These are phyloP conservation scores for Scheffersomyces cryptocercus DNA, from an alignment of 1,139 yeast species.

Conservation along the genomic window DNA sequence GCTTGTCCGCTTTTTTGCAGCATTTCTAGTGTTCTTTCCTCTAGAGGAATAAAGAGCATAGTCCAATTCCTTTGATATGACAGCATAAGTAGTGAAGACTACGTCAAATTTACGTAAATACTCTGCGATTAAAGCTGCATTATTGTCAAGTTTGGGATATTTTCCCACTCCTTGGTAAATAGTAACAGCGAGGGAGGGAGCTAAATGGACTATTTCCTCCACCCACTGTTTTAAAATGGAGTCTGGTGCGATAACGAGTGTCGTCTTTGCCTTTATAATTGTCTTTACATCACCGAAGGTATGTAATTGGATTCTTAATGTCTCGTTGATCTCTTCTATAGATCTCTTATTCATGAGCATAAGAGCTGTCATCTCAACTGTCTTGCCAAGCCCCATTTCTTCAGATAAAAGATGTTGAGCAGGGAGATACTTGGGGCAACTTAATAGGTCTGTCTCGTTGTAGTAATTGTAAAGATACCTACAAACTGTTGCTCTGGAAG, in stretches of 20 bases:
- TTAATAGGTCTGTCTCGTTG: conserved; percentile 10
- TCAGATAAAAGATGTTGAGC: conserved; percentile 80
- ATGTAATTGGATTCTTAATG: conserved; percentile 33
- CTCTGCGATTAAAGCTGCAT: conserved; percentile 46
- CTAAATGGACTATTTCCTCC: conserved; percentile 63
- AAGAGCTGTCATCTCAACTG: conserved; percentile 77
- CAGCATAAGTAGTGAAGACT: conserved; percentile 77
- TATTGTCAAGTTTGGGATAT: conserved; percentile 43
- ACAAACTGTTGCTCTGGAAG: conserved; percentile 31
- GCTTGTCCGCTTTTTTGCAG: conserved; percentile 17
- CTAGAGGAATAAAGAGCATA: conserved; percentile 72
- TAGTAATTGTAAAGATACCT: conserved; percentile 25
- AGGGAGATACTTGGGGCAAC: conserved; percentile 23
- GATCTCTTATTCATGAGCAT: conserved; percentile 60
- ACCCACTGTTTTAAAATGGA: conserved; percentile 85
- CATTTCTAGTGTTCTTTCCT: conserved; percentile 51
- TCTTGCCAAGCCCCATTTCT: conserved; percentile 97
- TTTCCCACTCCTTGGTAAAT: conserved; percentile 63
- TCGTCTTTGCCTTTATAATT: conserved; percentile 61
- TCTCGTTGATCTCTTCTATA: conserved; percentile 41
- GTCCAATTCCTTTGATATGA: conserved; percentile 74
- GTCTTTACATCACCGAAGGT: conserved; percentile 39
- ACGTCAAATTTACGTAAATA: conserved; percentile 63
- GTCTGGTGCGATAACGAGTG: conserved; percentile 82
- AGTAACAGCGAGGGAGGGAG: conserved; percentile 56